phyloP scores from a whole-genome alignment of 805 yeast genomes.

The Candida yuanshanica region DNA sequence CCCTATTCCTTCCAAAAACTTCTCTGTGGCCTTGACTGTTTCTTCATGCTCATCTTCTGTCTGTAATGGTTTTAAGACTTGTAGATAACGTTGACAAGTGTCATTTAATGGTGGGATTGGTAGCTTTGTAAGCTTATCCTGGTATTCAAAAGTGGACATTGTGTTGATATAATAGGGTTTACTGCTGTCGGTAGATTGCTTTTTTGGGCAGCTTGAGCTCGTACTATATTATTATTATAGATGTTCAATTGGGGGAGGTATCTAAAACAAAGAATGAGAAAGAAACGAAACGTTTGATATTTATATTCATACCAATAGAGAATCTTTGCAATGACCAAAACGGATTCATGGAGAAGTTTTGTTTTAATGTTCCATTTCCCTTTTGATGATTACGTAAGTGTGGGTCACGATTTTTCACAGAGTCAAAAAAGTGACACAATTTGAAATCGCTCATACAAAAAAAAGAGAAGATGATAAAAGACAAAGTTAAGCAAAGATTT shows the following conservation, averaged over 20 bases:
- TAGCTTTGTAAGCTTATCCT: slow-evolving; percentile 52
- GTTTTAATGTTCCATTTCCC: too few species aligned
- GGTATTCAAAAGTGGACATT: slow-evolving; percentile 50
- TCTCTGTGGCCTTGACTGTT: slow-evolving; percentile 53
- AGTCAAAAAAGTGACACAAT: background rate
- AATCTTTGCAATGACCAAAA: background rate
- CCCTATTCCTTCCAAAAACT: slow-evolving; percentile 50
- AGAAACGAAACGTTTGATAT: background rate
- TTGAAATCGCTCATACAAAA: too few species aligned
- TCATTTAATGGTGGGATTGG: slow-evolving; percentile 76
- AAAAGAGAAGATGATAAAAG: too few species aligned
- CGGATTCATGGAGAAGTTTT: background rate
- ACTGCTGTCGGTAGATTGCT: background rate
- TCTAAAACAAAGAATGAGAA: background rate
- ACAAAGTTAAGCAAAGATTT: too few species aligned
- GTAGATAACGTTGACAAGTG: slow-evolving; percentile 62
- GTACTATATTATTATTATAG: too few species aligned
- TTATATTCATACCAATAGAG: background rate
- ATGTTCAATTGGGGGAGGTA: background rate
- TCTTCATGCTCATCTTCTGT: slow-evolving; percentile 61
- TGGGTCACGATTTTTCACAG: background rate
- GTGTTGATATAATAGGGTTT: background rate
- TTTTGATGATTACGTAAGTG: background rate
- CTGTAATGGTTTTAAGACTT: slow-evolving; percentile 73
- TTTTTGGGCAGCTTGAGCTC: background rate